phyloP scores from a whole-genome alignment of 2,329 filamentous ascomycete species.

The Mycosphaerelloides madeirae region DNA sequence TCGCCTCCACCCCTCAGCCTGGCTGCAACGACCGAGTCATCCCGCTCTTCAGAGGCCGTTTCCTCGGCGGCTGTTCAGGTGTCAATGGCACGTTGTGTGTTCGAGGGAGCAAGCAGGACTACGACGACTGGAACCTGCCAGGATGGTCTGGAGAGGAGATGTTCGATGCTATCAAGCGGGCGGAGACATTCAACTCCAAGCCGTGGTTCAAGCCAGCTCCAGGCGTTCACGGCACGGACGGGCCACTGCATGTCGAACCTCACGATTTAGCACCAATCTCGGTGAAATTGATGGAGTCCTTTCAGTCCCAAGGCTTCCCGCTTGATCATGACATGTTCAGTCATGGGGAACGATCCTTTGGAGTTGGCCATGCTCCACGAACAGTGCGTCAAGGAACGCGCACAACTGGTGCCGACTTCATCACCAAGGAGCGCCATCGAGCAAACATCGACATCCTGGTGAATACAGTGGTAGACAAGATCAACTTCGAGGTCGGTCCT shows the following conservation, averaged over 20 bases:
- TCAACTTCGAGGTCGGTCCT: conserved; percentile 55
- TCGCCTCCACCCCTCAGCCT: neutral
- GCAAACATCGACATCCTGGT: conserved; percentile 44
- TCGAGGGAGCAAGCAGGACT: conserved; percentile 41
- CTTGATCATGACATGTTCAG: conserved; percentile 25
- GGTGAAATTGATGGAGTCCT: conserved; percentile 18
- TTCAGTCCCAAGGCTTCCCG: conserved; percentile 19
- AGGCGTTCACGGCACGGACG: conserved; percentile 17
- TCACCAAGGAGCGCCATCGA: conserved; percentile 36
- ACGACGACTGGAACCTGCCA: conserved; percentile 26
- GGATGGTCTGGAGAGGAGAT: conserved; percentile 25
- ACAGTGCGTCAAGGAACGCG: conserved; percentile 51
- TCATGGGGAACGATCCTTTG: conserved; percentile 46
- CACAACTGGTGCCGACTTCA: conserved; percentile 51
- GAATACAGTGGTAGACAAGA: conserved; percentile 50
- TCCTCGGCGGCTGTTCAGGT: conserved; percentile 40
- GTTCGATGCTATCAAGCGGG: conserved; percentile 23
- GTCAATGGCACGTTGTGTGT: conserved; percentile 40
- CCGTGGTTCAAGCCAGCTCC: conserved; percentile 18
- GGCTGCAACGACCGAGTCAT: conserved; percentile 33
- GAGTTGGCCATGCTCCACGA: conserved; percentile 52
- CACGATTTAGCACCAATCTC: conserved; percentile 39
- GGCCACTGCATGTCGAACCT: conserved; percentile 34
- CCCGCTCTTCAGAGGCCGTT: conserved; percentile 40
- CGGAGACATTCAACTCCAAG: conserved; percentile 20